Conservation (phyloP, 345 rosid species). For the Lumnitzera racemosa region DNA sequence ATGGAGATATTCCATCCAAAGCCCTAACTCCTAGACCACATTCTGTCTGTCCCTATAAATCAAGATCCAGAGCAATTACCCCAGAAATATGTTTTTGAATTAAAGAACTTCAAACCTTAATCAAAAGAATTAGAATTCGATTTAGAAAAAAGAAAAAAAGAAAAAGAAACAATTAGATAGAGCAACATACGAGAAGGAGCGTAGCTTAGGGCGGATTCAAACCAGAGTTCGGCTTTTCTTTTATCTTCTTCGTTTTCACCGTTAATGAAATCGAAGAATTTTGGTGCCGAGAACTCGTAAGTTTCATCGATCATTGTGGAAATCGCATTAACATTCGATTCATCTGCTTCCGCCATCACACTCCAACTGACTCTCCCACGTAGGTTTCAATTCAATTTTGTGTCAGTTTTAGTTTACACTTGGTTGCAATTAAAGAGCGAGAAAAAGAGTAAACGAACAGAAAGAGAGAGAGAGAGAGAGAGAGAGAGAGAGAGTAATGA, state of each 20-base stretch:
- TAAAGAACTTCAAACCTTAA: too few species aligned
- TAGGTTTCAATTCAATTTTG: neutral
- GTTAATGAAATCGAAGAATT: constrained; percentile 68
- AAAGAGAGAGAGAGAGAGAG: constrained; percentile 1
- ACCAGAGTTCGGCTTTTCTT: constrained; percentile 83
- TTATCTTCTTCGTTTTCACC: constrained; percentile 66
- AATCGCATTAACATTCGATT: constrained; percentile 18
- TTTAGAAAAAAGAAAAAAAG: neutral
- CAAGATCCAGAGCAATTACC: too few species aligned
- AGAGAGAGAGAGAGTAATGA: constrained; percentile 1
- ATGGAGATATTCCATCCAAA: too few species aligned
- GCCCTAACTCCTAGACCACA: too few species aligned
- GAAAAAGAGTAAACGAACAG: neutral
- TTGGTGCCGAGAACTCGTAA: constrained; percentile 88
- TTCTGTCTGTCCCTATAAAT: too few species aligned
- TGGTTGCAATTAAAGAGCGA: neutral
- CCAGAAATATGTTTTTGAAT: too few species aligned
- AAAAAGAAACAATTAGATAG: neutral
- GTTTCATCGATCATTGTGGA: constrained; percentile 39
- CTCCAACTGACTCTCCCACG: neutral
- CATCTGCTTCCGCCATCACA: constrained; percentile 6
- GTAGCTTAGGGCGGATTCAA: constrained; percentile 53
- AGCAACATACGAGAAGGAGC: constrained; percentile 85
- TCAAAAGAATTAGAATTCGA: neutral
- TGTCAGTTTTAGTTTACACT: neutral